Base-by-base conservation (phyloP, 176 grass and related monocot species). In the Chloris gayana region DNA sequence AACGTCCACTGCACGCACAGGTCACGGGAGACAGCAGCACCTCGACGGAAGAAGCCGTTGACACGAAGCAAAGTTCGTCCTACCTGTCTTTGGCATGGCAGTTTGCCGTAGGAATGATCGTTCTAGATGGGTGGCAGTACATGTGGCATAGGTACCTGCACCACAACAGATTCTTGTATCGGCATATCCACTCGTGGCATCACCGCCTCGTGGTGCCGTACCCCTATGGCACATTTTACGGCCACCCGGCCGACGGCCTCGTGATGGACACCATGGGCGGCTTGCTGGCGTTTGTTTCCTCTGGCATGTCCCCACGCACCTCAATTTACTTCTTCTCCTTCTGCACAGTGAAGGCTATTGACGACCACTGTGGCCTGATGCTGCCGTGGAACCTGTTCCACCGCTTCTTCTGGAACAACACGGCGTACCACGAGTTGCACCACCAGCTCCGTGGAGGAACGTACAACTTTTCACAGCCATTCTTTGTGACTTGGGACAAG, bases 151-250 rank as follows among this genome's bases (percentile, higher is more conserved):
- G 49, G 17, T 77, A 89, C 65, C 60, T 77, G 75, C 87, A 92
- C 87, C 37, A 60, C 32, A 88, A 59, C 41, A 68, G 38, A 8
- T 84, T 47, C 83, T 18, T 89, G 70, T 92, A 88, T 80, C 87
- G 87, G 0, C 87, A 77, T 1, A 80, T 89, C 83, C 87, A 92
- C 80, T 92, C 91, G 72, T 81, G 90, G 90, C 90, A 92, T 72
- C 91, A 93, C 77, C 91, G 84, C n/a, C 57, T 89, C 21, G 77
- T 46, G 0, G 90, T 85, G 13, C 90, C 91, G 0, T 92, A 92
- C 71, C 87, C 87, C 57, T 92, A 78, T 67, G 87, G 84, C 44
- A 80, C 90, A 72, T 84, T 87, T 72, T 92, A 92, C 87, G 77
- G 54, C 42, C 90, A 92, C 76, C 90, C 87, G 8, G 72, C 78